Evolutionary conservation across 495 filamentous ascomycete species (phyloP), one percentile per base, ranked within the genome.

Genomic region (Trichoderma virens): DNA sequence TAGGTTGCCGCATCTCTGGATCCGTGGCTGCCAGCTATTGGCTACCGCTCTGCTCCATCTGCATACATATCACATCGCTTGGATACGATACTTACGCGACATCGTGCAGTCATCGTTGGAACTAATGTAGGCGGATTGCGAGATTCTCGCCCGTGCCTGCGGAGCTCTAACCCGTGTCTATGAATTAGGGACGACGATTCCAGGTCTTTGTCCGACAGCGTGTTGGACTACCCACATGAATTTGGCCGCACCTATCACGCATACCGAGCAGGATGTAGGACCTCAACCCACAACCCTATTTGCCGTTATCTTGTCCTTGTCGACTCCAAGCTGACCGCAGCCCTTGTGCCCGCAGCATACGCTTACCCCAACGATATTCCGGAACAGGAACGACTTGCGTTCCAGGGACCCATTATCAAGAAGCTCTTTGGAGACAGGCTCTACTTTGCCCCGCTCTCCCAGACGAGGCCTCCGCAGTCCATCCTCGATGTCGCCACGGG

Each of bases 401-500:
- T 85, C 66, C 86, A 89, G 68, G 85, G 90, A 67, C 83, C 86
- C 66, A 82, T 87, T 60, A 88, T 81, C 69, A 76, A 88, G 2
- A 80, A 83, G 61, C 67, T 86, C 30, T 82, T 90, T 62, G 77
- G 86, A 67, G 75, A 73, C n/a, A 76, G 75, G 32, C 71, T 86
- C 23, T 85, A 84, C 71, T 79, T 88, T 67, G 81, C 88, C 0
- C 88, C 88, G 2, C 78, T 70, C 9, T 47, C 43, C 6, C 34
- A 86, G 0, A n/a, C 43, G 43, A 76, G 76, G 30, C 67, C 79
- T 64, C 78, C 79, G 0, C 72, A 73, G n/a, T 81, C 83, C 62
- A 87, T 90, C 41, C 76, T 91, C 11, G 88, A 90, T 65, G 77
- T 90, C 34, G 88, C 87, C 38, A 89, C 87, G 0, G 88, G 85